A percentile compares a stretch with the other conserved stretches of the same genome.
phyloP scores from a whole-genome alignment of 2,329 filamentous ascomycete species.

The Diplodia seriata region DNA sequence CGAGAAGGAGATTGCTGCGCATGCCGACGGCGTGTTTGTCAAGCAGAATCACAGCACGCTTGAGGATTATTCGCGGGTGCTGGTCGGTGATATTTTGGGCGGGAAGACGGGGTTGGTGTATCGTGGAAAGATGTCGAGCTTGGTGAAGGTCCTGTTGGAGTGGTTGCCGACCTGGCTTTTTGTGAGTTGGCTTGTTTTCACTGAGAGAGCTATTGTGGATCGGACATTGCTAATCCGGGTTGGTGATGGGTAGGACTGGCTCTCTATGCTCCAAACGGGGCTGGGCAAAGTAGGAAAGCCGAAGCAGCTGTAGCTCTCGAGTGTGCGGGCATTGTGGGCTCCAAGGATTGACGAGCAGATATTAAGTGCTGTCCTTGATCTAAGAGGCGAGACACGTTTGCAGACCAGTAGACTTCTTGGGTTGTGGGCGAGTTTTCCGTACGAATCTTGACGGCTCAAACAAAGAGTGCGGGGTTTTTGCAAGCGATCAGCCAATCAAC shows the following conservation, averaged over 20 bases:
- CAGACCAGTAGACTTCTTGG: too few relatives aligned
- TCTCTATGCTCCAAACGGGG: background rate
- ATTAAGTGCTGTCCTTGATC: too few relatives aligned
- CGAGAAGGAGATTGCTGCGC: background rate
- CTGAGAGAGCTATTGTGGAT: too few relatives aligned
- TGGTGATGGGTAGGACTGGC: background rate
- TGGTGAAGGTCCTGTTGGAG: background rate
- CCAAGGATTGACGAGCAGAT: too few relatives aligned
- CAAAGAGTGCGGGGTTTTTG: too few relatives aligned
- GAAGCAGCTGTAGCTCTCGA: background rate
- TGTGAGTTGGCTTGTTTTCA: background rate
- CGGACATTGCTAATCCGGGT: background rate
- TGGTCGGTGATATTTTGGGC: background rate
- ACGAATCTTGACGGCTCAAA: too few relatives aligned
- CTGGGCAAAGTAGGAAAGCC: background rate
- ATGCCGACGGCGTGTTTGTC: background rate
- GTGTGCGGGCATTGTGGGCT: background rate
- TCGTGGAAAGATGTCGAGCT: background rate
- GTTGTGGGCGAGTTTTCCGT: too few relatives aligned
- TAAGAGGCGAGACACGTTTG: too few relatives aligned
- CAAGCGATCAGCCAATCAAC: too few relatives aligned
- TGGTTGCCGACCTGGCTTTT: background rate
- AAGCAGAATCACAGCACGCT: background rate
- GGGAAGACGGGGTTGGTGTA: background rate
- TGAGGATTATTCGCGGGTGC: background rate